Percentiles rank a stretch among this genome's conserved stretches.
These are phyloP conservation scores for Helicosporidium sp. DNA, from an alignment of 139 green algal genomes.

Conservation along the genomic window DNA sequence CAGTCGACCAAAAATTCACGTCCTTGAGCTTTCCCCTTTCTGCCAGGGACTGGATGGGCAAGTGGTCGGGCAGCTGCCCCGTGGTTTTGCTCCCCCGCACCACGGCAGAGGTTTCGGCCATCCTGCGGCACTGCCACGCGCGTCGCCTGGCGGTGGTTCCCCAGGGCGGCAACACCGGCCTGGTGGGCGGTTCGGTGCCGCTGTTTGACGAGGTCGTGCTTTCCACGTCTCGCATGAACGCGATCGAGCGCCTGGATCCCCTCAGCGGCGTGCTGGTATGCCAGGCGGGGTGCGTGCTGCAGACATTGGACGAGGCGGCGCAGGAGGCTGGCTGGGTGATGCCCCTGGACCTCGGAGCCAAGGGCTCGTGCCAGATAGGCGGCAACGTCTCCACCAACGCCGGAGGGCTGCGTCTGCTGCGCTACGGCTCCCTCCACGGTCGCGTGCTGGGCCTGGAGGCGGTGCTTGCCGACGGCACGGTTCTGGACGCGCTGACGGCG, in stretches of 20 bases:
- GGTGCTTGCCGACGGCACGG: conserved; percentile 63
- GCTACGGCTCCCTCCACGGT: conserved; percentile 82
- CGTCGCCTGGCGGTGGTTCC: conserved; percentile 70
- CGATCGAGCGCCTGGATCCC: conserved; percentile 38
- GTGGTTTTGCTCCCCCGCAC: conserved; percentile 37
- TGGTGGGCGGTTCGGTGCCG: conserved; percentile 75
- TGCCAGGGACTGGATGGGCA: conserved; percentile 76
- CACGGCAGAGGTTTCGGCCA: conserved; percentile 44
- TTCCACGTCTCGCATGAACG: conserved; percentile 40
- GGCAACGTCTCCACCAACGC: conserved; percentile 96
- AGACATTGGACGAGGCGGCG: conserved; percentile 47
- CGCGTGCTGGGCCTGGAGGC: conserved; percentile 80
- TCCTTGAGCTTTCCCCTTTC: background rate
- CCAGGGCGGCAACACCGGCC: conserved; percentile 86
- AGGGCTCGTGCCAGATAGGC: conserved; percentile 86
- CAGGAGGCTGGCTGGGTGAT: conserved; percentile 43
- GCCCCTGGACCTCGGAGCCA: conserved; percentile 88
- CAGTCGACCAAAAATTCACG: too few relatives aligned
- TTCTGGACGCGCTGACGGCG: conserved; percentile 63
- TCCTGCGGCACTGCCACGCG: conserved; percentile 56
- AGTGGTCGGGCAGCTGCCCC: conserved; percentile 44
- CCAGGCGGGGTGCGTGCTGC: conserved; percentile 66
- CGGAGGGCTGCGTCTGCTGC: conserved; percentile 63
- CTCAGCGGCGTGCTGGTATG: conserved; percentile 41
- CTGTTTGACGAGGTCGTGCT: conserved; percentile 81